Evolutionary conservation across 768 basidiomycete genomes (phyloP).

Genomic region (Neoboletus brunneissimus): DNA sequence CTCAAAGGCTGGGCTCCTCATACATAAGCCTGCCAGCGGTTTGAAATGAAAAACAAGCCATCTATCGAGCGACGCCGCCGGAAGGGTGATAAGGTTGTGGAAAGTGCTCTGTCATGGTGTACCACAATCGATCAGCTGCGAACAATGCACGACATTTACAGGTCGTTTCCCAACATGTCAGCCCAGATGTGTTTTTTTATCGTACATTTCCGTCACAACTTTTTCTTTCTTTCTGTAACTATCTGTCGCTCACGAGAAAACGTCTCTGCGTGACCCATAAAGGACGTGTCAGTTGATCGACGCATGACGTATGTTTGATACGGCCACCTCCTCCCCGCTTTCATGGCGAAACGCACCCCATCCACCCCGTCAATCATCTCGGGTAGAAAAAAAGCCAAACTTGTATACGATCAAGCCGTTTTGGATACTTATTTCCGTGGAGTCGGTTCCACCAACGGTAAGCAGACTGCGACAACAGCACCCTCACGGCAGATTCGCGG

Average conservation of each 20-base stretch:
- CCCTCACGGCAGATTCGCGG: constrained; percentile 19
- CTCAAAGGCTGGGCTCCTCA: neutral
- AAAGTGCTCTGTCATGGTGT: constrained; percentile 17
- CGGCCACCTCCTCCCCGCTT: constrained; percentile 6
- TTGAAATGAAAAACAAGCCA: neutral
- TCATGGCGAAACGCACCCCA: constrained; percentile 23
- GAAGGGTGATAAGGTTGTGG: constrained; percentile 11
- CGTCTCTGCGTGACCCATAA: constrained; percentile 19
- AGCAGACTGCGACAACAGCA: constrained; percentile 8
- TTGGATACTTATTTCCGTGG: constrained; percentile 30
- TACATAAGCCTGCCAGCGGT: neutral
- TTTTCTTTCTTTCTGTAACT: neutral
- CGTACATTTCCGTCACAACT: constrained; percentile 3
- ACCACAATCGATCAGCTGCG: constrained; percentile 5
- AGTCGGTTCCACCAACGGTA: constrained; percentile 9
- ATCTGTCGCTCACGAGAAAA: neutral
- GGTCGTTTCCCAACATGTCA: neutral
- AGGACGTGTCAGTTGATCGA: constrained; percentile 23
- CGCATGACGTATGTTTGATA: constrained; percentile 26
- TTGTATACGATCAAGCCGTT: constrained; percentile 15
- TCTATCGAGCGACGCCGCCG: constrained; percentile 16
- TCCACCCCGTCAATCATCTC: constrained; percentile 6
- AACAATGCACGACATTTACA: neutral
- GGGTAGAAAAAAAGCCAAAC: constrained; percentile 24
- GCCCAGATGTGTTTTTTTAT: neutral